These are phyloP conservation scores for Paramyrothecium sp. DNA, from an alignment of 2,329 filamentous ascomycete species.

Conservation along the genomic window DNA sequence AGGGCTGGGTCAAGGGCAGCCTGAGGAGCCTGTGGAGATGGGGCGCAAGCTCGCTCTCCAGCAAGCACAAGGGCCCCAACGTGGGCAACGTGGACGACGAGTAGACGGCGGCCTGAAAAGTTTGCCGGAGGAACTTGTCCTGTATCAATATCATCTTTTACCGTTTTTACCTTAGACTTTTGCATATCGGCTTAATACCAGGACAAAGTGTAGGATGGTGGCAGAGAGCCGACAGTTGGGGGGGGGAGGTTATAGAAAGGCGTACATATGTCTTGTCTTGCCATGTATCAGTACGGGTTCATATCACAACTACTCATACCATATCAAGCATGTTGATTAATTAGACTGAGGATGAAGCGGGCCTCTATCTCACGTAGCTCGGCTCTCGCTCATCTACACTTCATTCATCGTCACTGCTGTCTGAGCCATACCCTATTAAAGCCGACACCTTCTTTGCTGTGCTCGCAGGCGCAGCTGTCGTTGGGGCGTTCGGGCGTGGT, in stretches of 20 bases:
- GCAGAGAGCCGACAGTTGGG: background rate
- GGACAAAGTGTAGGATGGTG: background rate
- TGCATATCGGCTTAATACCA: background rate
- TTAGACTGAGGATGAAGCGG: no score
- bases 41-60: constrained; percentile 38
- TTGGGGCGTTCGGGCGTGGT: constrained; percentile 8
- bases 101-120: constrained; percentile 11
- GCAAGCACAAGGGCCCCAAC: constrained; percentile 38
- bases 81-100: constrained; percentile 38
- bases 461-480: background rate
- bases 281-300: background rate
- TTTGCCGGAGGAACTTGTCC: background rate
- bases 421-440: constrained; percentile 57
- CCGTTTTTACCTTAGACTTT: background rate
- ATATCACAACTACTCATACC: background rate
- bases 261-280: background rate
- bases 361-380: background rate
- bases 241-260: background rate
- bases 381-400: background rate
- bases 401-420: constrained; percentile 42
- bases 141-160: background rate
- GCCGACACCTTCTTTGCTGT: constrained; percentile 26
- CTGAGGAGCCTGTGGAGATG: constrained; percentile 53
- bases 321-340: background rate
- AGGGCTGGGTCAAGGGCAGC: constrained; percentile 66